Base-by-base conservation (phyloP, 2,329 filamentous ascomycete species). In the Ophiostoma angusticollis region DNA sequence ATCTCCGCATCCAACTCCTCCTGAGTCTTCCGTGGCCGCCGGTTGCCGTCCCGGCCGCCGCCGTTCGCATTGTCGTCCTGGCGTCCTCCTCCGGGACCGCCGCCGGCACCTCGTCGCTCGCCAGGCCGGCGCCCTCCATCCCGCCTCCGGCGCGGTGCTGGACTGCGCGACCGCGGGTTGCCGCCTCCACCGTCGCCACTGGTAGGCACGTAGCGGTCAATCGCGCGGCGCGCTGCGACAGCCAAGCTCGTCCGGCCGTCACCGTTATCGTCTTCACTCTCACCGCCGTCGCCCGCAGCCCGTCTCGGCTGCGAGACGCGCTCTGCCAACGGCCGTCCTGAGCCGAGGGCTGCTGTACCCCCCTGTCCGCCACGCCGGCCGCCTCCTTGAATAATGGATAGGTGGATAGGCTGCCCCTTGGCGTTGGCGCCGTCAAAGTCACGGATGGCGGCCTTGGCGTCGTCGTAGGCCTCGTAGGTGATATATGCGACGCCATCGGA, bases 1-100 rank as follows among this genome's bases (percentile, higher is more conserved):
- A 95, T 95, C 61, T 95, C 87, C n/a, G 84, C 84, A 57, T 95
- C 87, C 29, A 95, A 67, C 56, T 95, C 84, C 51, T 93, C 84
- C 49, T 86, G 81, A 0, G 87, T 94, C 71, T 93, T 94, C 60
- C 76, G 80, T 2, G 77, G 69, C 35, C 84, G 72, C 28, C 71
- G 70, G 38, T 73, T 68, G 14, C 63, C 66, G 33, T 64, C 64
- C 13, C 31, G 9, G 14, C 25, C 22, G 17, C 37, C 31, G 22
- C 31, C 27, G 4, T 19, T 19, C 9, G 24, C 13, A 14, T 18
- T 9, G 34, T 24, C 21, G 16, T 29, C 28, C 8, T 58, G 59
- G 17, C 57, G n/a, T n/a, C n/a, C n/a, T n/a, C 54, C 43, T 41
- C 47, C 52, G 17, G 54, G 50, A 21, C 54, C 50, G 28, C 54